phyloP scores from a whole-genome alignment of 331 rosid species.

The Arachis monticola region DNA sequence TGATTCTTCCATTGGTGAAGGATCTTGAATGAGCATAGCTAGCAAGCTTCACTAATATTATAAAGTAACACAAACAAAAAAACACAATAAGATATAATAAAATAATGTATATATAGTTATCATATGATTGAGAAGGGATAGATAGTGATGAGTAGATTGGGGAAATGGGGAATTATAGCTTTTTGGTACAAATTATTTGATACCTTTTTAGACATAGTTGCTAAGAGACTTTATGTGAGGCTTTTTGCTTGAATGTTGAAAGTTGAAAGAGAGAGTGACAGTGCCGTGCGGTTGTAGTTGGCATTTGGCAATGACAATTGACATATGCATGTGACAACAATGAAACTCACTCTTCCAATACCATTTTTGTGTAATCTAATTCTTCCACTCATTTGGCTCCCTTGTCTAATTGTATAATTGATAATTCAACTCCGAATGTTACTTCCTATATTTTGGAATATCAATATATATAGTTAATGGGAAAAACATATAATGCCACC shows the following conservation, averaged over 20 bases:
- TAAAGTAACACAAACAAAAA: not conserved
- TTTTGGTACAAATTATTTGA: slow-evolving; percentile 10
- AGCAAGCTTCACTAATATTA: not conserved
- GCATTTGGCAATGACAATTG: slow-evolving; percentile 33
- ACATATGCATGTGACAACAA: slow-evolving; percentile 46
- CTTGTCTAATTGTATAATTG: not conserved
- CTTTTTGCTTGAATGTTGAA: slow-evolving; percentile 42
- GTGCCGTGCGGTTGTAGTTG: slow-evolving; percentile 42
- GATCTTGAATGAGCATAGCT: not conserved
- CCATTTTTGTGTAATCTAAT: slow-evolving; percentile 11
- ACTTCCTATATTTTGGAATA: too few relatives aligned
- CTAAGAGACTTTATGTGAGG: slow-evolving; percentile 29
- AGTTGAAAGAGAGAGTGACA: slow-evolving; percentile 40
- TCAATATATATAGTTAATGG: too few relatives aligned
- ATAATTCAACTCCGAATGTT: too few relatives aligned
- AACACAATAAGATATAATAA: not conserved
- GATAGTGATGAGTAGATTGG: slow-evolving; percentile 10
- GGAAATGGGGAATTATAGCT: not conserved
- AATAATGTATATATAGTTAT: not conserved
- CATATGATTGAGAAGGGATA: not conserved
- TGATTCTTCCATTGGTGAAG: slow-evolving; percentile 26
- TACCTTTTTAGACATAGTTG: slow-evolving; percentile 17
- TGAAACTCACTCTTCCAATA: slow-evolving; percentile 37
- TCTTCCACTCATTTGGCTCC: slow-evolving; percentile 19
- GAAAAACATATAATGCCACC: too few relatives aligned